Percentiles rank a stretch among this genome's conserved stretches.
These are phyloP conservation scores for Sisymbrium irio DNA, from an alignment of 345 rosid genomes.

Conservation along the genomic window DNA sequence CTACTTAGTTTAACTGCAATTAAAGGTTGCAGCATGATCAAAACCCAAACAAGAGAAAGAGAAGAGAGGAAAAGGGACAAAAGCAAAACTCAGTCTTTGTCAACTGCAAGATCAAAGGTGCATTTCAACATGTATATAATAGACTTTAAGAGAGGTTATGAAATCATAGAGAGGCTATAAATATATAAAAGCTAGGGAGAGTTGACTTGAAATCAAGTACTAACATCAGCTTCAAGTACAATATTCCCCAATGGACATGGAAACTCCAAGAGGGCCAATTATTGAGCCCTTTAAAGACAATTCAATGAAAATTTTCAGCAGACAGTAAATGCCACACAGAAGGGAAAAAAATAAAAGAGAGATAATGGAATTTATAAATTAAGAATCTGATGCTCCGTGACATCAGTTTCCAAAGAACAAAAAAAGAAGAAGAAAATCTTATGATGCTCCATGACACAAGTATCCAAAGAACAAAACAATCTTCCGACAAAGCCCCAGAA, in stretches of 20 bases:
- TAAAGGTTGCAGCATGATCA: conserved; percentile 61
- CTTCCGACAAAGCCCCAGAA: conserved; percentile 17
- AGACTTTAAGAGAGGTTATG: conserved; percentile 32
- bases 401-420: conserved; percentile 32
- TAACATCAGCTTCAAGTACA: conserved; percentile 38
- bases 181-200: conserved; percentile 29
- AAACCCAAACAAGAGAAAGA: conserved; percentile 21
- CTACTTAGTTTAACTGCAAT: conserved; percentile 50
- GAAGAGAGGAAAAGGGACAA: conserved; percentile 1
- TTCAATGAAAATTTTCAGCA: conserved; percentile 13
- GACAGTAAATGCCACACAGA: conserved; percentile 26
- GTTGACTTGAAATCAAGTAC: conserved; percentile 38
- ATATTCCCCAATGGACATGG: conserved; percentile 38
- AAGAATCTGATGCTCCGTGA: conserved; percentile 34
- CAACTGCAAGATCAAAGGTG: conserved; percentile 58
- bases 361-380: not conserved
- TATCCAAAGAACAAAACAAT: conserved; percentile 22
- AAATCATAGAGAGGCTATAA: conserved; percentile 26
- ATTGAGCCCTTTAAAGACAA: conserved; percentile 19
- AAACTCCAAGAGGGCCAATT: conserved; percentile 33
- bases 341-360: not conserved
- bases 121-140: conserved; percentile 56
- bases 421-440: not conserved
- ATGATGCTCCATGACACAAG: conserved; percentile 28
- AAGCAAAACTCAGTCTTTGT: conserved; percentile 44